These are phyloP conservation scores for Lentinus tigrinus DNA, from an alignment of 768 basidiomycete species.

Conservation along the genomic window DNA sequence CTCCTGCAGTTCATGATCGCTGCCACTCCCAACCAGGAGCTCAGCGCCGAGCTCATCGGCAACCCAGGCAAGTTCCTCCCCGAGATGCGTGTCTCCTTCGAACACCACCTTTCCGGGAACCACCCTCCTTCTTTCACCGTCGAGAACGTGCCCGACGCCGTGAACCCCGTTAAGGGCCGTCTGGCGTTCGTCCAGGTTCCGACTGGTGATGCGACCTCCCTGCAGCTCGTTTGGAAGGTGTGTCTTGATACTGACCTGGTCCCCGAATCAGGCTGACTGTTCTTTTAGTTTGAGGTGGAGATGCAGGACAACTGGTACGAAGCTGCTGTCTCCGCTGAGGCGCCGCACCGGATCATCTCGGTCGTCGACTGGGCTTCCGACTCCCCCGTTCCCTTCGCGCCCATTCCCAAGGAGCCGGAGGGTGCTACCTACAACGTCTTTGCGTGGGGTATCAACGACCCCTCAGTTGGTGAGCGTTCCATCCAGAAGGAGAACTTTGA, in stretches of 20 bases:
- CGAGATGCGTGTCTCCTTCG: slow-evolving; percentile 45
- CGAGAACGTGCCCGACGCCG: slow-evolving; percentile 69
- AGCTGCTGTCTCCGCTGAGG: slow-evolving; percentile 69
- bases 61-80: slow-evolving; percentile 51
- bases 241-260: slow-evolving; percentile 5
- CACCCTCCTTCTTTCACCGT: slow-evolving; percentile 43
- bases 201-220: slow-evolving; percentile 47
- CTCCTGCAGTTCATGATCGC: slow-evolving; percentile 79
- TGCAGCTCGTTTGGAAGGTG: slow-evolving; percentile 84
- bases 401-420: slow-evolving; percentile 30
- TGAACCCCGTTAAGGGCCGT: slow-evolving; percentile 77
- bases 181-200: slow-evolving; percentile 85
- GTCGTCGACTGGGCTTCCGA: slow-evolving; percentile 96
- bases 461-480: slow-evolving; percentile 61
- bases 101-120: slow-evolving; percentile 47
- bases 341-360: slow-evolving; percentile 79
- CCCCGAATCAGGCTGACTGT: neutral
- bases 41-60: slow-evolving; percentile 48
- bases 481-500: slow-evolving; percentile 71
- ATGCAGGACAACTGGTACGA: slow-evolving; percentile 98
- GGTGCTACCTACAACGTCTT: slow-evolving; percentile 66
- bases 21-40: slow-evolving; percentile 54
- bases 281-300: slow-evolving; percentile 76
- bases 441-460: slow-evolving; percentile 85
- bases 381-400: slow-evolving; percentile 44